Percentiles rank a stretch among this genome's conserved stretches.
These are phyloP conservation scores for Colletotrichum agaves DNA, from an alignment of 2,329 filamentous ascomycete genomes.

Conservation along the genomic window DNA sequence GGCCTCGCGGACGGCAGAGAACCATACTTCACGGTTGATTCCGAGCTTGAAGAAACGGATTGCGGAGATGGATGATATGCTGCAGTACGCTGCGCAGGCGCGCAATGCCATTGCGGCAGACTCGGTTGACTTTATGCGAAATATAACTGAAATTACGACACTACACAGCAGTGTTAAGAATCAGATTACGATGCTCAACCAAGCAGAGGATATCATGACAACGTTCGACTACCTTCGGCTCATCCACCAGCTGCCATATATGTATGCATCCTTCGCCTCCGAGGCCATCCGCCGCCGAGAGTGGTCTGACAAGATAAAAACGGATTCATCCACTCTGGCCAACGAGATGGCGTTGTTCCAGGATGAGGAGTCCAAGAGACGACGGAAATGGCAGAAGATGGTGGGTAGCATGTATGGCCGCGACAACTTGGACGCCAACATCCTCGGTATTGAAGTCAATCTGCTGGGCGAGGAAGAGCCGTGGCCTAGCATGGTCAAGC, in stretches of 20 bases:
- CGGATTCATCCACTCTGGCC: conserved; percentile 85
- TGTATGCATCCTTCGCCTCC: conserved; percentile 89
- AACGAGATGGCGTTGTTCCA: conserved; percentile 94
- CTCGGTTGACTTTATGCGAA: conserved; percentile 80
- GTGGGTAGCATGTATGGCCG: conserved; percentile 79
- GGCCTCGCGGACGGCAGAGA: conserved; percentile 71
- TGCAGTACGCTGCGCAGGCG: conserved; percentile 68
- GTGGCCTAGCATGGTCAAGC: conserved; percentile 82
- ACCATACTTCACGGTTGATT: conserved; percentile 71
- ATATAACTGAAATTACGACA: conserved; percentile 82
- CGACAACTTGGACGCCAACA: conserved; percentile 73
- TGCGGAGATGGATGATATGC: conserved; percentile 70
- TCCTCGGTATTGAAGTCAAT: conserved; percentile 85
- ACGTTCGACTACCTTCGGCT: conserved; percentile 84
- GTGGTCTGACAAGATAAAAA: conserved; percentile 91
- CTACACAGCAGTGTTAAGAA: conserved; percentile 77
- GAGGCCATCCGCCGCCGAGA: conserved; percentile 88
- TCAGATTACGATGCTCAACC: conserved; percentile 76
- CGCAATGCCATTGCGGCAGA: conserved; percentile 75
- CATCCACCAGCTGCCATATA: conserved; percentile 84
- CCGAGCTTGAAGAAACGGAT: conserved; percentile 67
- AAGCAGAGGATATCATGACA: conserved; percentile 79
- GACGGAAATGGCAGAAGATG: conserved; percentile 90
- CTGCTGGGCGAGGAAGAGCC: conserved; percentile 80
- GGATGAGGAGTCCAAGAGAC: conserved; percentile 89